Base-by-base conservation (phyloP, 345 rosid species). In the Eucalyptus brandiana region DNA sequence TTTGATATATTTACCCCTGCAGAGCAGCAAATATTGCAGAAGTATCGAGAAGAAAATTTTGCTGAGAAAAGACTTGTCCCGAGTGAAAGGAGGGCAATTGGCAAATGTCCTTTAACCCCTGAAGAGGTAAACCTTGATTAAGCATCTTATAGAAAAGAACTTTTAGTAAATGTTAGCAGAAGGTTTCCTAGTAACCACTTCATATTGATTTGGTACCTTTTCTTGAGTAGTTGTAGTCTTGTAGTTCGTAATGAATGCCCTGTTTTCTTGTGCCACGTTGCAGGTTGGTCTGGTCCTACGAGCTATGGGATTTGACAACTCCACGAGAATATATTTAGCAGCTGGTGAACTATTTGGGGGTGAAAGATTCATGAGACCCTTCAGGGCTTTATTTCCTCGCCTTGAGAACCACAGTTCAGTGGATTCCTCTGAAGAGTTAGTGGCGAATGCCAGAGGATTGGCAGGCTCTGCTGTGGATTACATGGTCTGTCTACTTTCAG, bases 401-500 rank as follows among this genome's bases (percentile, higher is more conserved):
- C 98, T 98, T 26, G 97, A 96, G 90, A 98, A 97, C 93, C 99
- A 98, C 91, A 98, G 97, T 93, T 95, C 98, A 18, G 97, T 98
- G 56, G 97, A 95, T 86, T 87, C 96, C 28, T 91, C 95, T 3
- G 99, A 95, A 92, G 99, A 98, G 88, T 94, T 96, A 26, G 91
- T 92, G 86, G 89, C 94, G 47, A 95, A 94, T 88, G 91, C 93
- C 54, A 94, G 76, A 50, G 99, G 99, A 32, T 92, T 98, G 90
- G 76, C 96, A 91, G 99, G 99, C 58, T 98, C 99, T 86, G 99
- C 99, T 87, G 99, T 98, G 88, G 99, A 98, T 96, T 98, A 98
- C 94, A 97, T 98, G 99, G 99, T 98, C 85, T 97, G 99, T 93
- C 96, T 98, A 47, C 98, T 97, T 45, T 96, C 99, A 23, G 99